Evolutionary conservation across 805 yeast species (phyloP).

Genomic region (Grigorovia jiainica): DNA sequence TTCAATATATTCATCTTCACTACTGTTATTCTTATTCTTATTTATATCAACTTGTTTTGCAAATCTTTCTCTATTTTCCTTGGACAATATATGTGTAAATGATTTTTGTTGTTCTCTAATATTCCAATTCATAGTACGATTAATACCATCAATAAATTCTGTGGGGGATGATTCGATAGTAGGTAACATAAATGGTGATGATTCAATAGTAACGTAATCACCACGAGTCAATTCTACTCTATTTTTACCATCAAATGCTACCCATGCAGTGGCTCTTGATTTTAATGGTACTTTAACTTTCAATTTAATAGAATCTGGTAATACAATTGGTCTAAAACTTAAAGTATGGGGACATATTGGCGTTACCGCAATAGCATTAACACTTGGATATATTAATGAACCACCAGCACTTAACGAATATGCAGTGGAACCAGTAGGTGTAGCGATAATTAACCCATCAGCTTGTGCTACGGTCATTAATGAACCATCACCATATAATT

Average conservation of each 20-base stretch:
- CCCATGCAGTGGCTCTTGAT: conserved; percentile 88
- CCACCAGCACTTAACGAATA: conserved; percentile 93
- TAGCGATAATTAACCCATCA: conserved; percentile 83
- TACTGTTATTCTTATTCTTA: conserved; percentile 1
- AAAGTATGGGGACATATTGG: conserved; percentile 94
- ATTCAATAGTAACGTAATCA: conserved; percentile 73
- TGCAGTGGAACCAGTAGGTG: conserved; percentile 95
- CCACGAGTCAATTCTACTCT: conserved; percentile 74
- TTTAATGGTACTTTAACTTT: conserved; percentile 71
- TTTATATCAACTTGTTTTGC: conserved; percentile 7
- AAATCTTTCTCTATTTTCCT: conserved; percentile 12
- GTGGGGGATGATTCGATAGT: conserved; percentile 67
- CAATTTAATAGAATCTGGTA: conserved; percentile 86
- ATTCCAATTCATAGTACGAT: conserved; percentile 88
- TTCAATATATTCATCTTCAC: conserved; percentile 9
- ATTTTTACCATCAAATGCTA: conserved; percentile 86
- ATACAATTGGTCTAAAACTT: conserved; percentile 79
- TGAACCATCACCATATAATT: conserved; percentile 78
- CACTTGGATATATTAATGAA: conserved; percentile 84
- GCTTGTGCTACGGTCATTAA: conserved; percentile 83
- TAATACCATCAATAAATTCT: conserved; percentile 74
- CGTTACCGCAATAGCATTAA: conserved; percentile 83
- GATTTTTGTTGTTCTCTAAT: conserved; percentile 80
- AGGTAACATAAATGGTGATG: conserved; percentile 87
- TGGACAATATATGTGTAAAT: conserved; percentile 33